A percentile compares a stretch with the other conserved stretches of the same genome.
Conservation (phyloP, 176 grass and related monocot genomes). For the Carex parvula region DNA sequence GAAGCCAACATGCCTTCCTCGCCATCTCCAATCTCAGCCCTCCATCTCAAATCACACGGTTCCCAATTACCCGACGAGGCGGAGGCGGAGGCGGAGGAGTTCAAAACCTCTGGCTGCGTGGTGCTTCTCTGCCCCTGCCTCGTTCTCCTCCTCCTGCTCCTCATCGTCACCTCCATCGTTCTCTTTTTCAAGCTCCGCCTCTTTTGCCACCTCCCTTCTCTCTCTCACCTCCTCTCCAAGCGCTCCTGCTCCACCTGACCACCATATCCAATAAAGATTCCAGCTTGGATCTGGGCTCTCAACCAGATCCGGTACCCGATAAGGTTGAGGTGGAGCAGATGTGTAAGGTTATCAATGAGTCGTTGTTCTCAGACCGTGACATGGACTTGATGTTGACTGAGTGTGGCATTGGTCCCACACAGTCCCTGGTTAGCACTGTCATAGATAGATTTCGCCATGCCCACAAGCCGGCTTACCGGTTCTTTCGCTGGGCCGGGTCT, state of each 20-base stretch:
- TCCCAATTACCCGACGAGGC: background rate
- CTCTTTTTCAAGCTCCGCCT: conserved; percentile 68
- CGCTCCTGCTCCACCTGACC: conserved; percentile 36
- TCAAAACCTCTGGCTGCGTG: background rate
- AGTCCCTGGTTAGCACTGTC: conserved; percentile 39
- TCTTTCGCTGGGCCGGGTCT: conserved; percentile 48
- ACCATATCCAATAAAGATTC: conserved; percentile 8
- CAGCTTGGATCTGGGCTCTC: background rate
- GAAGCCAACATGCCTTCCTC: background rate
- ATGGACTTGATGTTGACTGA: conserved; percentile 40
- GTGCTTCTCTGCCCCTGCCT: conserved; percentile 73
- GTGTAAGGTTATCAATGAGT: conserved; percentile 54
- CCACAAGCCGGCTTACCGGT: conserved; percentile 44
- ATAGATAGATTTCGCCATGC: conserved; percentile 49
- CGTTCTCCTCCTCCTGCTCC: conserved; percentile 39
- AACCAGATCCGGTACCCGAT: conserved; percentile 26
- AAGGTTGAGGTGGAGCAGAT: conserved; percentile 32
- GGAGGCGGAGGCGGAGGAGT: background rate
- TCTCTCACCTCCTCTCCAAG: conserved; percentile 50
- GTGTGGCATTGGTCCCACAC: conserved; percentile 37
- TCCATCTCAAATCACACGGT: background rate
- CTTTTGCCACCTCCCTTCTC: conserved; percentile 60
- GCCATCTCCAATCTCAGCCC: background rate
- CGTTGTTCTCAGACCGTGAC: conserved; percentile 31
- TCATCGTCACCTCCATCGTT: conserved; percentile 46